These are phyloP conservation scores for Oidiodendron maius DNA, from an alignment of 495 filamentous ascomycete species.

Conservation along the genomic window DNA sequence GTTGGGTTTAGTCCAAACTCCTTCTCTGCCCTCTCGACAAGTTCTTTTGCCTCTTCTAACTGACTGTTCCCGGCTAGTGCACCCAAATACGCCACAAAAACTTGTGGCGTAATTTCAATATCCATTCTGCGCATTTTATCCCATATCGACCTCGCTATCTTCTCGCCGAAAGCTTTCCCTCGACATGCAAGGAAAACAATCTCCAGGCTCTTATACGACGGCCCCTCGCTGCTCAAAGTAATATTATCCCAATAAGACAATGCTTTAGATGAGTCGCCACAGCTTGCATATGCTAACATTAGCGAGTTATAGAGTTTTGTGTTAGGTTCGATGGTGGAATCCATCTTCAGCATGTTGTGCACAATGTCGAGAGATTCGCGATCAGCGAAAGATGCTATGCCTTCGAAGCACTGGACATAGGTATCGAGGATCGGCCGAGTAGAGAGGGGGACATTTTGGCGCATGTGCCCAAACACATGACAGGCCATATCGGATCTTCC, in stretches of 20 bases:
- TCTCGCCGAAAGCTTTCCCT: conserved; percentile 51
- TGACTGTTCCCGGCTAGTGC: conserved; percentile 65
- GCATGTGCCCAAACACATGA: conserved; percentile 87
- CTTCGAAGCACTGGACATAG: conserved; percentile 72
- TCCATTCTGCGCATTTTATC: conserved; percentile 65
- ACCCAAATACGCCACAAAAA: conserved; percentile 69
- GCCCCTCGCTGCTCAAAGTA: conserved; percentile 69
- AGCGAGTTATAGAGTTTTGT: conserved; percentile 74
- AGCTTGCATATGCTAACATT: conserved; percentile 76
- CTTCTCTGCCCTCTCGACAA: conserved; percentile 58
- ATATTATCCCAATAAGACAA: conserved; percentile 81
- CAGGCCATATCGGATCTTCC: conserved; percentile 73
- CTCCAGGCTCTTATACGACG: conserved; percentile 68
- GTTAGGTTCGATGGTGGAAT: conserved; percentile 67
- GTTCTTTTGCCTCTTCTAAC: conserved; percentile 55
- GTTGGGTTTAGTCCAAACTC: conserved; percentile 60
- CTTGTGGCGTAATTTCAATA: conserved; percentile 60
- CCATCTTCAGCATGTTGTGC: conserved; percentile 90
- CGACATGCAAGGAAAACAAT: conserved; percentile 77
- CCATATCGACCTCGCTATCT: conserved; percentile 69
- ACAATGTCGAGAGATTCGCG: conserved; percentile 61
- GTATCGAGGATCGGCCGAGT: conserved; percentile 62
- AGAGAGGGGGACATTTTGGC: conserved; percentile 47
- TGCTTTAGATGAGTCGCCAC: conserved; percentile 55
- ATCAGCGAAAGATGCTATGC: conserved; percentile 61